These are phyloP conservation scores for Exophiala phaeomuriformis DNA, from an alignment of 2,329 filamentous ascomycete genomes.

Conservation along the genomic window DNA sequence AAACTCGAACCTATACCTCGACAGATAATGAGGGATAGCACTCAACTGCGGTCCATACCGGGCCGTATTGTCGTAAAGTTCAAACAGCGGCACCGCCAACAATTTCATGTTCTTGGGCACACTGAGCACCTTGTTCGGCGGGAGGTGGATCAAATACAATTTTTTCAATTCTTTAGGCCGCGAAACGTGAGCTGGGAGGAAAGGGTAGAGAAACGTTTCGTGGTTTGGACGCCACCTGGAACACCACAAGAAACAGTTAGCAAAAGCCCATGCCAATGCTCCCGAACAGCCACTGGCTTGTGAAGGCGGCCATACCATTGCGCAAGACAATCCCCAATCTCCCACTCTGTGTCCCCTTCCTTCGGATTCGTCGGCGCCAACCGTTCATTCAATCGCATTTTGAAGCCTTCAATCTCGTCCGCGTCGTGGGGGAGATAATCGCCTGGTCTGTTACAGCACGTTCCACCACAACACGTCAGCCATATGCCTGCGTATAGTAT, in stretches of 20 bases:
- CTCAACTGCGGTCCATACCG: slow-evolving; percentile 93
- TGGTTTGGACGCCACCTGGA: slow-evolving; percentile 82
- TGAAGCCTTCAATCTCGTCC: slow-evolving; percentile 92
- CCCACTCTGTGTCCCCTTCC: slow-evolving; percentile 63
- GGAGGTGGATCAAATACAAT: slow-evolving; percentile 92
- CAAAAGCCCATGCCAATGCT: not conserved
- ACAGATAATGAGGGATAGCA: slow-evolving; percentile 89
- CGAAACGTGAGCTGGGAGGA: slow-evolving; percentile 91
- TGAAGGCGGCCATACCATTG: slow-evolving; percentile 56
- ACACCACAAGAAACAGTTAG: not conserved
- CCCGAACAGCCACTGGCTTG: not conserved
- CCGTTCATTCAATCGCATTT: slow-evolving; percentile 81
- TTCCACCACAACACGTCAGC: no score
- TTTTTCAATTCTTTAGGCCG: slow-evolving; percentile 99
- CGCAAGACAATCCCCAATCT: slow-evolving; percentile 86
- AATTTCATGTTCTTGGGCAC: slow-evolving; percentile 99
- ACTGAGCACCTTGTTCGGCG: slow-evolving; percentile 84
- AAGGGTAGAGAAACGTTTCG: slow-evolving; percentile 99
- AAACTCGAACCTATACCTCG: slow-evolving; percentile 95
- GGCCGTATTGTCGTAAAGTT: slow-evolving; percentile 94
- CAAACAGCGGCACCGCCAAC: slow-evolving; percentile 90
- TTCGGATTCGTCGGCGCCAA: slow-evolving; percentile 87
- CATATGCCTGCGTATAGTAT: no score
- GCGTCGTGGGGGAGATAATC: slow-evolving; percentile 84
- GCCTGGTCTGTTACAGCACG: slow-evolving; percentile 54